Percentiles rank a stretch among this genome's conserved stretches.
phyloP scores from a whole-genome alignment of 176 grass and related monocot species.

The Oryza officinalis region DNA sequence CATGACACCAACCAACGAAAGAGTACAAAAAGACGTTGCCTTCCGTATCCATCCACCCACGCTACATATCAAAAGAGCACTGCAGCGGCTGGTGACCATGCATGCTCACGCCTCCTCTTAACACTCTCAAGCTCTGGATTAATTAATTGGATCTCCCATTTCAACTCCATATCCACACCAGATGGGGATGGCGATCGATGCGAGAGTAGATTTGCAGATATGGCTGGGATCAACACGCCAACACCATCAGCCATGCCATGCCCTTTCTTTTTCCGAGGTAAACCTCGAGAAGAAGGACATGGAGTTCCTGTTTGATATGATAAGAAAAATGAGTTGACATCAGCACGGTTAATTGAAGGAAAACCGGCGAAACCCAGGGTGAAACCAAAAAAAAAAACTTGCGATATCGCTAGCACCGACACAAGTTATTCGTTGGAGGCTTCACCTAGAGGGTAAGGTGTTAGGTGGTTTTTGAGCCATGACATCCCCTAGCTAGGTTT shows the following conservation, averaged over 20 bases:
- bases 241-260: neutral
- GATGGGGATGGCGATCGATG: conserved; percentile 14
- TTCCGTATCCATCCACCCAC: conserved; percentile 5
- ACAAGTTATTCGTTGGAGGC: too few relatives aligned
- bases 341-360: too few relatives aligned
- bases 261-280: too few relatives aligned
- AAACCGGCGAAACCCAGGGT: too few relatives aligned
- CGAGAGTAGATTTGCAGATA: neutral
- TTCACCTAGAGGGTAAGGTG: too few relatives aligned
- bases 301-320: too few relatives aligned
- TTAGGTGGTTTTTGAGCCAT: neutral
- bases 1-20: neutral
- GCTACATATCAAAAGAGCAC: neutral
- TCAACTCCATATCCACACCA: neutral
- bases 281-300: too few relatives aligned
- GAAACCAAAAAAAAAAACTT: too few relatives aligned
- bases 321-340: too few relatives aligned
- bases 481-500: neutral
- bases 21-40: conserved; percentile 6
- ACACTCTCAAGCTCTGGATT: neutral
- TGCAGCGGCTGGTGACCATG: neutral
- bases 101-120: neutral
- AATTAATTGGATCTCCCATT: neutral
- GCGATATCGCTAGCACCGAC: too few relatives aligned
- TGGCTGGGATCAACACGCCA: conserved; percentile 11